A percentile compares a stretch with the other conserved stretches of the same genome.
Conservation (phyloP, 192 early-diverging fungal genomes). For the Coemansia javaensis region DNA sequence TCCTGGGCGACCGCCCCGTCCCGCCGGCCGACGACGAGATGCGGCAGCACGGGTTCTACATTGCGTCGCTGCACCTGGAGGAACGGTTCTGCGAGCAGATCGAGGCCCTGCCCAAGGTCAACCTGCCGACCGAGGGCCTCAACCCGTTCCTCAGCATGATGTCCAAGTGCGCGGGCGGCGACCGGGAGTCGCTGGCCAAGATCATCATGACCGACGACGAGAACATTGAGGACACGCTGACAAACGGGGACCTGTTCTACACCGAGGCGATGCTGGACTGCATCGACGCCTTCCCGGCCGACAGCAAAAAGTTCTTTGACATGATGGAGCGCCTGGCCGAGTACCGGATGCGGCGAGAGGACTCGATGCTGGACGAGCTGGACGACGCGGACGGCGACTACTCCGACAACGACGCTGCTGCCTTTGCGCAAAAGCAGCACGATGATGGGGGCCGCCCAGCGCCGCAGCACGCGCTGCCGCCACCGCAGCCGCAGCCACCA, state of each 20-base stretch:
- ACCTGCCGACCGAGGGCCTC: not conserved
- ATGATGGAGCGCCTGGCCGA: constrained; percentile 95
- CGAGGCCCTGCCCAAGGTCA: too few species aligned
- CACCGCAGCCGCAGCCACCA: constrained; percentile 39
- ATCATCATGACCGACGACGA: constrained; percentile 4
- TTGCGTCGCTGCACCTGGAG: too few species aligned
- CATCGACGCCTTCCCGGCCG: constrained; percentile 56
- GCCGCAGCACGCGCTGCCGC: not conserved
- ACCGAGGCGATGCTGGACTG: constrained; percentile 41
- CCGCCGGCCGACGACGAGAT: not conserved
- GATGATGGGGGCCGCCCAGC: too few species aligned
- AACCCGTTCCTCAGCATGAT: not conserved
- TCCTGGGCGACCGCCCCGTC: constrained; percentile 2
- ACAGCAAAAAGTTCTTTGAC: constrained; percentile 93
- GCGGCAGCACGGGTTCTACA: too few species aligned
- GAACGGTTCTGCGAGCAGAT: too few species aligned
- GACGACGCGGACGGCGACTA: constrained; percentile 48
- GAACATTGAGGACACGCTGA: not conserved
- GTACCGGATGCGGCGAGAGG: constrained; percentile 77
- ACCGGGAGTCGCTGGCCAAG: constrained; percentile 6
- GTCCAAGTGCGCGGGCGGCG: constrained; percentile 4
- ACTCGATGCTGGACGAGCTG: constrained; percentile 41
- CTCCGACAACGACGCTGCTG: constrained; percentile 31
- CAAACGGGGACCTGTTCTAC: constrained; percentile 47
- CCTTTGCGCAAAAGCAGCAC: too few species aligned